These are phyloP conservation scores for Pterulicium gracile DNA, from an alignment of 1,284 basidiomycete species.

Conservation along the genomic window DNA sequence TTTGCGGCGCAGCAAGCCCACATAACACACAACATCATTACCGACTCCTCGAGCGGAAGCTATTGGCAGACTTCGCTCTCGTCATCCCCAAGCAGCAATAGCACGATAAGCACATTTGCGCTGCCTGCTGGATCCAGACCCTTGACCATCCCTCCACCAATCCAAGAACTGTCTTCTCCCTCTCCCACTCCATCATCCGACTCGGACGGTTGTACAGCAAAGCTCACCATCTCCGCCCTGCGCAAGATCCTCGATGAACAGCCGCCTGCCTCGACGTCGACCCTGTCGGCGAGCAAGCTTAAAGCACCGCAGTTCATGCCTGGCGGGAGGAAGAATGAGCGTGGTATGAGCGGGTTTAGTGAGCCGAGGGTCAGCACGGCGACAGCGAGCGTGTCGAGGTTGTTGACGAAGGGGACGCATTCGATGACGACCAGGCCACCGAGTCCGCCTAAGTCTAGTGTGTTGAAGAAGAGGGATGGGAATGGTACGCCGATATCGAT, in stretches of 20 bases:
- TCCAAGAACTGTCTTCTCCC: slow-evolving; percentile 31
- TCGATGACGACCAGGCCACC: slow-evolving; percentile 44
- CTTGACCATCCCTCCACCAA: slow-evolving; percentile 14
- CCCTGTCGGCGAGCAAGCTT: slow-evolving; percentile 7
- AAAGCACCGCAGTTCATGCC: neutral
- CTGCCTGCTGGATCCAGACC: slow-evolving; percentile 12
- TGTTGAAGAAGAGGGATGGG: slow-evolving; percentile 1
- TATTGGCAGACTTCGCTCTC: neutral
- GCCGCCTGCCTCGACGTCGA: slow-evolving; percentile 15
- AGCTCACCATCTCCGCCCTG: slow-evolving; percentile 51
- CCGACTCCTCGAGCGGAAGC: neutral
- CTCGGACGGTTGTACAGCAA: slow-evolving; percentile 29
- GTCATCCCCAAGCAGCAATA: neutral
- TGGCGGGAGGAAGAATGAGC: neutral
- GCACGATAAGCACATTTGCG: neutral
- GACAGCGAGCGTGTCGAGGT: slow-evolving; percentile 61
- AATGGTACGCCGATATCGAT: slow-evolving; percentile 15
- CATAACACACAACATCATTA: too few relatives aligned
- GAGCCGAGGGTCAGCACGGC: slow-evolving; percentile 26
- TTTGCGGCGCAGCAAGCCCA: too few relatives aligned
- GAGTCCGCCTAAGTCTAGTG: slow-evolving; percentile 28
- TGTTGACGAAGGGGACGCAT: slow-evolving; percentile 61
- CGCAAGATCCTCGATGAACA: slow-evolving; percentile 57
- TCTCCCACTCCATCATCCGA: slow-evolving; percentile 35
- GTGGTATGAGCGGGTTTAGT: neutral